phyloP scores from a whole-genome alignment of 1,139 yeast genomes.

The Casaregolazyma suthepensis region DNA sequence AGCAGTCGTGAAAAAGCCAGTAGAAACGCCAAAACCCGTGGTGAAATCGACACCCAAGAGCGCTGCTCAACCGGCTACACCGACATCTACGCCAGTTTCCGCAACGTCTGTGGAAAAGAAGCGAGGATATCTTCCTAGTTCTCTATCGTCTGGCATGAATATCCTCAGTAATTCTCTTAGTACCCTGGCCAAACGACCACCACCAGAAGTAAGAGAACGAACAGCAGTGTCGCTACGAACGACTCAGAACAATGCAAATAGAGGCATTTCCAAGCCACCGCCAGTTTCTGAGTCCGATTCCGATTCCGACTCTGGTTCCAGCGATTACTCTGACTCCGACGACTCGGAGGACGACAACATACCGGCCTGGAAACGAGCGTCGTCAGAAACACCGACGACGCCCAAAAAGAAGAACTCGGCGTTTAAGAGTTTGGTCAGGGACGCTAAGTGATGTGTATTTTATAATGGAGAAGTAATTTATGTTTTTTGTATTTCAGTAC shows the following conservation, averaged over 20 bases:
- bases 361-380: conserved; percentile 12
- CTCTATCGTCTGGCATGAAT: not conserved
- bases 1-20: not conserved
- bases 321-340: conserved; percentile 11
- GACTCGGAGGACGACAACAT: conserved; percentile 10
- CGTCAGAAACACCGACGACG: conserved; percentile 8
- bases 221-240: not conserved
- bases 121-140: not conserved
- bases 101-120: not conserved
- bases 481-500: not conserved
- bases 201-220: conserved; percentile 4
- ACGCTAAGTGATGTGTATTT: conserved; percentile 9
- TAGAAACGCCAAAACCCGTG: not conserved
- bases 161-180: conserved; percentile 9
- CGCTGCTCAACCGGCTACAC: not conserved
- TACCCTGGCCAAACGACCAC: conserved; percentile 6
- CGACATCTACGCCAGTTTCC: conserved; percentile 1
- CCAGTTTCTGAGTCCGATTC: conserved; percentile 37
- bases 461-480: not conserved
- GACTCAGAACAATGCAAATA: not conserved
- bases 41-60: not conserved
- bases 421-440: conserved; percentile 14
- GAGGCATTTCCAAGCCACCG: not conserved
- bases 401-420: conserved; percentile 16
- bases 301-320: conserved; percentile 12